Percentiles rank a stretch among this genome's conserved stretches.
phyloP scores from a whole-genome alignment of 371 early-diverging fungal genomes.

The Rhizopus delemar region DNA sequence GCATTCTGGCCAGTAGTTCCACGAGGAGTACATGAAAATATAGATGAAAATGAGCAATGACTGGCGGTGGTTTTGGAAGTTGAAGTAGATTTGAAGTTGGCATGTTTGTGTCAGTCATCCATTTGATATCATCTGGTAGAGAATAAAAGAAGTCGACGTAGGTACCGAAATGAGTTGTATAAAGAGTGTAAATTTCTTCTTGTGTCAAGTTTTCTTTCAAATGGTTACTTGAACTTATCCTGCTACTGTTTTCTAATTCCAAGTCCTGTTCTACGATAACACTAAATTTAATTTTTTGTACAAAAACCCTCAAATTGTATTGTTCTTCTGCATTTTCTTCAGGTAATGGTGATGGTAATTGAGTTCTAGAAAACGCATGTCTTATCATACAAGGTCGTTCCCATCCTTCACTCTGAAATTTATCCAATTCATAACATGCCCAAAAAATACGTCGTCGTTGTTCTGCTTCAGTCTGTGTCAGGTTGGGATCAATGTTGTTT shows the following conservation, averaged over 20 bases:
- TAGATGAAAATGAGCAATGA: slow-evolving; percentile 29
- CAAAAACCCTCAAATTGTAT: neutral
- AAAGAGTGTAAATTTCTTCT: neutral
- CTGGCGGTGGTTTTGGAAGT: slow-evolving; percentile 26
- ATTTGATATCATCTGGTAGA: slow-evolving; percentile 28
- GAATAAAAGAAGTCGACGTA: slow-evolving; percentile 3
- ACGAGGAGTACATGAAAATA: slow-evolving; percentile 24
- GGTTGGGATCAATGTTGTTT: slow-evolving; percentile 16
- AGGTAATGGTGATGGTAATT: slow-evolving; percentile 11
- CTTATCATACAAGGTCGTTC: slow-evolving; percentile 27
- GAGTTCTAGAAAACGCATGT: slow-evolving; percentile 14
- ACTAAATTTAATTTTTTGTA: slow-evolving; percentile 5
- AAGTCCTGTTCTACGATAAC: slow-evolving; percentile 12
- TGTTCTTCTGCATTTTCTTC: slow-evolving; percentile 20
- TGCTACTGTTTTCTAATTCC: neutral
- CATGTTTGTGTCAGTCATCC: slow-evolving; percentile 27
- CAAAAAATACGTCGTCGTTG: slow-evolving; percentile 31
- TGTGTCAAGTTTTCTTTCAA: neutral
- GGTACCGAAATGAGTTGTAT: neutral
- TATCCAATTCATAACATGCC: slow-evolving; percentile 35
- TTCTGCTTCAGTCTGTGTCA: slow-evolving; percentile 20
- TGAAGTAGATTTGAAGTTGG: slow-evolving; percentile 28
- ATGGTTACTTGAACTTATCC: slow-evolving; percentile 5
- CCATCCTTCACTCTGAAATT: slow-evolving; percentile 22
- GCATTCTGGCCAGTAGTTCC: slow-evolving; percentile 18